Percentiles rank a stretch among this genome's conserved stretches.
Evolutionary conservation across 2,329 filamentous ascomycete species (phyloP).

Genomic region (Trichoderma guizhouense): DNA sequence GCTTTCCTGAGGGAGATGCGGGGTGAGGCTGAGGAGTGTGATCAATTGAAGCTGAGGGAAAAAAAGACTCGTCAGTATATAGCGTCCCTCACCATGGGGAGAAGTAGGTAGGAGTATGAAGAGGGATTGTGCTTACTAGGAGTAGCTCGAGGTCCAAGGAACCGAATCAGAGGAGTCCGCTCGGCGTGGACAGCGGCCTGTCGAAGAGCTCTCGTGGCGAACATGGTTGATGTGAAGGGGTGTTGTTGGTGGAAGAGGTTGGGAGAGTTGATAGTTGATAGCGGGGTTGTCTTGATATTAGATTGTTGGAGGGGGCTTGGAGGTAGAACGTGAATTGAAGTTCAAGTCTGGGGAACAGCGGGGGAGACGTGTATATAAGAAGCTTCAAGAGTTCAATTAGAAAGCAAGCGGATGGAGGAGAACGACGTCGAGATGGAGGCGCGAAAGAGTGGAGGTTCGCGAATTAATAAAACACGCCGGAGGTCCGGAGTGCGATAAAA

Average conservation of each 20-base stretch:
- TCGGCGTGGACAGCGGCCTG: slow-evolving; percentile 58
- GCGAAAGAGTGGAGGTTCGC: slow-evolving; percentile 11
- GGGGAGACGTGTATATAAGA: not conserved
- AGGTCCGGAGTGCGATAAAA: slow-evolving; percentile 1
- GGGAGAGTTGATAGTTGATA: not conserved
- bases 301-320: not conserved
- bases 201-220: slow-evolving; percentile 54
- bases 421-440: not conserved
- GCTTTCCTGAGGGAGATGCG: slow-evolving; percentile 61
- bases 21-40: slow-evolving; percentile 72
- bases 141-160: slow-evolving; percentile 58
- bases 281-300: not conserved
- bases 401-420: not conserved
- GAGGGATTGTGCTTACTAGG: slow-evolving; percentile 41
- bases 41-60: slow-evolving; percentile 58
- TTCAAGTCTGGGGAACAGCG: not conserved
- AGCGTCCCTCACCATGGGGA: not conserved
- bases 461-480: slow-evolving; percentile 16
- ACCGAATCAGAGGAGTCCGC: slow-evolving; percentile 60
- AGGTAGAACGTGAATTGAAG: not conserved
- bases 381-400: not conserved
- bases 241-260: not conserved
- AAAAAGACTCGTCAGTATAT: slow-evolving; percentile 23
- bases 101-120: not conserved
- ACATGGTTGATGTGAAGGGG: slow-evolving; percentile 41